A percentile compares a stretch with the other conserved stretches of the same genome.
Conservation (phyloP, 2,329 filamentous ascomycete genomes). For the Passalora sequoiae region DNA sequence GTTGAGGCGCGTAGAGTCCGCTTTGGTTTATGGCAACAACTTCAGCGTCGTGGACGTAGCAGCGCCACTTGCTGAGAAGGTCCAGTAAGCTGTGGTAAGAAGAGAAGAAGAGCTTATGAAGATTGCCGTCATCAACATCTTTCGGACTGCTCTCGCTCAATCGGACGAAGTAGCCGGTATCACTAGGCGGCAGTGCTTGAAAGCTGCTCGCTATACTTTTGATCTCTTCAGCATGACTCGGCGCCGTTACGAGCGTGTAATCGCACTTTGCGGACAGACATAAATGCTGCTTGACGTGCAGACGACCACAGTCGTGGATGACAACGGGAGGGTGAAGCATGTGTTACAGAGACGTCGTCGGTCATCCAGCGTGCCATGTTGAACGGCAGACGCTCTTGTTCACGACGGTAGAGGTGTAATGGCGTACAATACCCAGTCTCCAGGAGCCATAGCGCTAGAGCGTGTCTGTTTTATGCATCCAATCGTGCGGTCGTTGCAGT, state of each 20-base stretch:
- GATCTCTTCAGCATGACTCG: not conserved
- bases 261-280: not conserved
- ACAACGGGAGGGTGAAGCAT: not conserved
- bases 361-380: constrained; percentile 9
- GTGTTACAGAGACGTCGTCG: not conserved
- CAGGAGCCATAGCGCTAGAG: constrained; percentile 7
- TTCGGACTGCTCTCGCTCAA: constrained; percentile 9
- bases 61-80: constrained; percentile 11
- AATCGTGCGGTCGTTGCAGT: constrained; percentile 4
- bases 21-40: constrained; percentile 9
- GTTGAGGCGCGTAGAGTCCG: constrained; percentile 8
- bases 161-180: constrained; percentile 2
- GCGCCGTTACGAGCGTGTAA: not conserved
- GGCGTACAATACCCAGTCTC: constrained; percentile 10
- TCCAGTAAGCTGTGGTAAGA: constrained; percentile 7
- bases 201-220: not conserved
- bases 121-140: constrained; percentile 9
- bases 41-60: constrained; percentile 6
- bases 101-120: constrained; percentile 7
- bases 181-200: not conserved
- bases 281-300: not conserved
- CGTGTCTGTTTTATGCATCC: constrained; percentile 9
- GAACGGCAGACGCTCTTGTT: constrained; percentile 8
- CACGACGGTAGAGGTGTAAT: constrained; percentile 4
- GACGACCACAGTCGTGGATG: not conserved